phyloP scores from a whole-genome alignment of 139 green algal genomes.

The Pedinophyceae sp. region DNA sequence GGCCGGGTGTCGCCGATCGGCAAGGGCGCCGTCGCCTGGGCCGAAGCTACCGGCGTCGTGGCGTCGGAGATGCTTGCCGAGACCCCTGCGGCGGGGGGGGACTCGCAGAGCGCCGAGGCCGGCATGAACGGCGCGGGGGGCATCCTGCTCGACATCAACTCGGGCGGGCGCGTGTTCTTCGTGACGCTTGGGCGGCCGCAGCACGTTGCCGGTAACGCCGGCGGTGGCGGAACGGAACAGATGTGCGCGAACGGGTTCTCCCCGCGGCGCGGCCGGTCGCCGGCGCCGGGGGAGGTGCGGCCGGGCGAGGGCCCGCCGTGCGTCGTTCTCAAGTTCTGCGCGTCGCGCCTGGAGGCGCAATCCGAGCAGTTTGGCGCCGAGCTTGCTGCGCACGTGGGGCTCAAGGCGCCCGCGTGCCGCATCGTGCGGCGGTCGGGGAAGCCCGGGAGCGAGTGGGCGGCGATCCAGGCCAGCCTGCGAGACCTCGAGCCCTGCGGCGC shows the following conservation, averaged over 20 bases:
- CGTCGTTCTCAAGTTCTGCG: constrained; percentile 48
- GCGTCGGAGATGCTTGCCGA: too few relatives aligned
- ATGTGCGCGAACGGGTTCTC: too few relatives aligned
- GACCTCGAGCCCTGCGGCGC: neutral
- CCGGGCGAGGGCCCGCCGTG: constrained; percentile 2
- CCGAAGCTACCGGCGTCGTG: too few relatives aligned
- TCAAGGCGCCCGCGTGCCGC: constrained; percentile 35
- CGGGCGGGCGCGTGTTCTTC: constrained; percentile 56
- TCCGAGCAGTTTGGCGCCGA: constrained; percentile 67
- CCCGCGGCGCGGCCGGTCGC: neutral
- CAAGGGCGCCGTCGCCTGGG: too few relatives aligned
- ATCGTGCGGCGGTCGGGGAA: constrained; percentile 41
- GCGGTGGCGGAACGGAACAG: too few relatives aligned
- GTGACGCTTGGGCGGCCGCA: too few relatives aligned
- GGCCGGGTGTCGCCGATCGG: too few relatives aligned
- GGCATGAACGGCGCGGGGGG: neutral
- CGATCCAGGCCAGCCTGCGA: neutral
- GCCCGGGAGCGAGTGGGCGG: neutral
- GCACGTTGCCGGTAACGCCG: too few relatives aligned
- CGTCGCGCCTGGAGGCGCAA: constrained; percentile 32
- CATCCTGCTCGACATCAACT: constrained; percentile 53
- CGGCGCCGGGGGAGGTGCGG: too few relatives aligned
- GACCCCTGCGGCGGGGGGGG: too few relatives aligned
- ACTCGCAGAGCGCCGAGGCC: neutral
- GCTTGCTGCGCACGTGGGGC: constrained; percentile 48